phyloP scores from a whole-genome alignment of 371 early-diverging fungal genomes.

The Umbelopsis sp. region DNA sequence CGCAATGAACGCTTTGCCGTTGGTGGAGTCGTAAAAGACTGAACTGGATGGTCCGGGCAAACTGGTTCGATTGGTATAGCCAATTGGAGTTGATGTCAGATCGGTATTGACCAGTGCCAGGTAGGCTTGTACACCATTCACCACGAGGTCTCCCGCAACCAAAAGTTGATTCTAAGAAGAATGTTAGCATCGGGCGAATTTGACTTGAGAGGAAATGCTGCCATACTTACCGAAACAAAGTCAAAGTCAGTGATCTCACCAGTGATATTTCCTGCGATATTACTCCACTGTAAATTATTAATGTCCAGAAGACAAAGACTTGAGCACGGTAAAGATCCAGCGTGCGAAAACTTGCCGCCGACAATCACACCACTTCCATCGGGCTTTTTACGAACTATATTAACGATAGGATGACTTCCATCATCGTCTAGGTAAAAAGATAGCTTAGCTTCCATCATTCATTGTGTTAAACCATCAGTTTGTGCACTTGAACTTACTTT shows the following conservation, averaged over 20 bases:
- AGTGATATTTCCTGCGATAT: constrained; percentile 39
- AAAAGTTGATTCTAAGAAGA: constrained; percentile 43
- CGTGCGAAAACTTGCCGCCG: constrained; percentile 59
- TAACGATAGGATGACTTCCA: constrained; percentile 39
- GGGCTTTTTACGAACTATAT: constrained; percentile 42
- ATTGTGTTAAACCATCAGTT: too few species aligned
- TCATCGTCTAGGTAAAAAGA: constrained; percentile 25
- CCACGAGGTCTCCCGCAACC: constrained; percentile 53
- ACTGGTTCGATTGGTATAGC: constrained; percentile 24
- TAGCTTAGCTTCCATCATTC: background rate
- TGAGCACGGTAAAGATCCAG: constrained; percentile 51
- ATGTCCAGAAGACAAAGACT: constrained; percentile 47
- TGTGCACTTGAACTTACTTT: constrained; percentile 26
- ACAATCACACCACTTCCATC: constrained; percentile 38
- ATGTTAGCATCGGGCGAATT: background rate
- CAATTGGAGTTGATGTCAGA: constrained; percentile 52
- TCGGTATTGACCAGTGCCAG: constrained; percentile 41
- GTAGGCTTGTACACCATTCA: constrained; percentile 41
- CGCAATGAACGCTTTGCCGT: constrained; percentile 41
- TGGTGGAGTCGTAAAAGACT: constrained; percentile 39
- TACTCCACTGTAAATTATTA: constrained; percentile 42
- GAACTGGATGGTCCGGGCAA: constrained; percentile 46
- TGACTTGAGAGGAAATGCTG: too few species aligned
- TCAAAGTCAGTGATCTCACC: constrained; percentile 56
- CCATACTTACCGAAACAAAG: constrained; percentile 46